Evolutionary conservation across 139 green algal genomes (phyloP).

Genomic region (Asterochloris sp.): DNA sequence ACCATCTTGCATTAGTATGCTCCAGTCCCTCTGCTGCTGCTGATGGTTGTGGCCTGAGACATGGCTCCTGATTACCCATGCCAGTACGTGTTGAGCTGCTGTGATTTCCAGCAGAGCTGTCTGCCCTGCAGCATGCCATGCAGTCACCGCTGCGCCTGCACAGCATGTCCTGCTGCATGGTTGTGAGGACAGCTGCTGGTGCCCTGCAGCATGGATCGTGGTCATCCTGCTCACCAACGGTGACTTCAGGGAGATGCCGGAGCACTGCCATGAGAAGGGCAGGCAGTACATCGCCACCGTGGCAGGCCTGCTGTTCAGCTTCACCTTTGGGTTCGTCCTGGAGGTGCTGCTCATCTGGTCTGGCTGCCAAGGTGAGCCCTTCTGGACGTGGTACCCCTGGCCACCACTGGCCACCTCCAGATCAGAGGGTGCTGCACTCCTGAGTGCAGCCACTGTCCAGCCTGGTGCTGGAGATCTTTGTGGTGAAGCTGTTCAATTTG

Average conservation of each 20-base stretch:
- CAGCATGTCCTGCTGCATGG: background rate
- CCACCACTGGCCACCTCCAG: background rate
- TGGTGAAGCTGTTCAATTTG: too few relatives aligned
- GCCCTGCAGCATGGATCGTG: conserved; percentile 8
- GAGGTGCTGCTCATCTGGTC: conserved; percentile 20
- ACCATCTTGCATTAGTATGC: too few relatives aligned
- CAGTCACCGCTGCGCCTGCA: too few relatives aligned
- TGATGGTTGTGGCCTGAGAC: too few relatives aligned
- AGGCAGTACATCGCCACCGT: conserved; percentile 22
- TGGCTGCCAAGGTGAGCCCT: conserved; percentile 20
- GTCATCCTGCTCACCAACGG: conserved; percentile 16
- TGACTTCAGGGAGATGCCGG: conserved; percentile 14
- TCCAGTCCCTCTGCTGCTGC: too few relatives aligned
- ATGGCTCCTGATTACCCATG: too few relatives aligned
- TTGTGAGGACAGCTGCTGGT: background rate
- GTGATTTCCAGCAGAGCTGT: too few relatives aligned
- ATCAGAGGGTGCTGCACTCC: background rate
- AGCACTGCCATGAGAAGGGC: conserved; percentile 8
- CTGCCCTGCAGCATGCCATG: too few relatives aligned
- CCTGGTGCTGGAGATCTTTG: background rate
- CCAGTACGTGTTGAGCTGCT: too few relatives aligned
- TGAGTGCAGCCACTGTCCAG: background rate
- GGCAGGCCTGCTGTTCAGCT: conserved; percentile 20
- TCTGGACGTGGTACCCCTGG: background rate
- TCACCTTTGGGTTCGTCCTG: conserved; percentile 15